phyloP scores from a whole-genome alignment of 345 rosid genomes.

The Pugionium cornutum region DNA sequence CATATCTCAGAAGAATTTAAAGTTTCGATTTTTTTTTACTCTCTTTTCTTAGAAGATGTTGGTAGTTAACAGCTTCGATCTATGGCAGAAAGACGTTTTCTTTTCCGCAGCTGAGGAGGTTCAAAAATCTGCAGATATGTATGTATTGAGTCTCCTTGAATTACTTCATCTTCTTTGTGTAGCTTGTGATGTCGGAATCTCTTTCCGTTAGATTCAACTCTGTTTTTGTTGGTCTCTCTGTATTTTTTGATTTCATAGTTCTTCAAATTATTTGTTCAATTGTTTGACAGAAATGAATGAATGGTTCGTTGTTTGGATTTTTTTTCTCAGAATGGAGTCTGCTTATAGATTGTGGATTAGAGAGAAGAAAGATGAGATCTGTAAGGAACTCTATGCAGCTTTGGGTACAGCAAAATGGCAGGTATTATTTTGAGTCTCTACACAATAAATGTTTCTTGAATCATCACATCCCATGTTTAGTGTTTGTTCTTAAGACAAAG shows the following conservation, averaged over 20 bases:
- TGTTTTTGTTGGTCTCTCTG: background rate
- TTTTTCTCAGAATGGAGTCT: slow-evolving; percentile 66
- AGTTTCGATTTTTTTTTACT: background rate
- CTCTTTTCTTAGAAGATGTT: slow-evolving; percentile 49
- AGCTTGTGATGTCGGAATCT: no score
- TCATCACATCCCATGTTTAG: background rate
- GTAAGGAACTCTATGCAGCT: slow-evolving; percentile 71
- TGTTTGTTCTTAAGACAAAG: background rate
- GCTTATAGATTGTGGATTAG: slow-evolving; percentile 68
- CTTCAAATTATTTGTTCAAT: background rate
- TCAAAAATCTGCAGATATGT: slow-evolving; percentile 83
- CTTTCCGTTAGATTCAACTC: no score
- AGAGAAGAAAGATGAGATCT: slow-evolving; percentile 58
- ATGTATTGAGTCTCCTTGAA: slow-evolving; percentile 18
- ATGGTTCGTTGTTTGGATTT: background rate
- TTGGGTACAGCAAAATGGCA: slow-evolving; percentile 93
- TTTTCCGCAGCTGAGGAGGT: slow-evolving; percentile 88
- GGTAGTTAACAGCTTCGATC: slow-evolving; percentile 71
- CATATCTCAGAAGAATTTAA: background rate
- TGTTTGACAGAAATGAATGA: no score
- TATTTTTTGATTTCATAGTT: background rate
- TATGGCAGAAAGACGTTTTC: slow-evolving; percentile 78
- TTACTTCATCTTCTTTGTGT: no score
- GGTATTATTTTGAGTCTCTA: slow-evolving; percentile 43
- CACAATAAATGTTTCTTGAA: slow-evolving; percentile 11